phyloP scores from a whole-genome alignment of 1,284 basidiomycete species.

The Ceratobasidium sp. region DNA sequence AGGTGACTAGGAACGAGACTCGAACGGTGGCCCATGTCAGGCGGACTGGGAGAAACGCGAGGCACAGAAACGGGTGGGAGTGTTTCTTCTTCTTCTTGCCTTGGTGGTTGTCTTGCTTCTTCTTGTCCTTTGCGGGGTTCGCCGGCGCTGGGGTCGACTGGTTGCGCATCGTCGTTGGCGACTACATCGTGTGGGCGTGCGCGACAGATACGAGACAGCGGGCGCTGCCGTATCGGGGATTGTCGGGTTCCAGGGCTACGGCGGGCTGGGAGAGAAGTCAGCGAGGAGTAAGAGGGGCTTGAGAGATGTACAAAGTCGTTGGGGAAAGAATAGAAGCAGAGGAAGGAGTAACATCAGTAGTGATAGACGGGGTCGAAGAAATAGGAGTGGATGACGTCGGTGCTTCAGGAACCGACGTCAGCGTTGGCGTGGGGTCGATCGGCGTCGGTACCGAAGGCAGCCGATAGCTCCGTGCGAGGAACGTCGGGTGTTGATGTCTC shows the following conservation, averaged over 20 bases:
- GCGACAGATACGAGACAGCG: slow-evolving; percentile 9
- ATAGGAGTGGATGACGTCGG: no score
- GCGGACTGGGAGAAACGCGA: slow-evolving; percentile 26
- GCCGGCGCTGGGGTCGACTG: slow-evolving; percentile 1
- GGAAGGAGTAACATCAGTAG: no score
- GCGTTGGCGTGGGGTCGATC: not conserved
- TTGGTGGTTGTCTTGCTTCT: no score
- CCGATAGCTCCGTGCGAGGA: no score
- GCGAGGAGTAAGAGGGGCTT: not conserved
- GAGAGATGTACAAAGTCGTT: slow-evolving; percentile 14
- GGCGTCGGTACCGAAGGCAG: not conserved
- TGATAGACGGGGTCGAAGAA: slow-evolving; percentile 45
- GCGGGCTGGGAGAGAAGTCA: slow-evolving; percentile 5
- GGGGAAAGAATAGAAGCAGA: no score
- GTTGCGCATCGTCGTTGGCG: slow-evolving; percentile 19
- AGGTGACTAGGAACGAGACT: slow-evolving; percentile 17
- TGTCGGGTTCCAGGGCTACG: not conserved
- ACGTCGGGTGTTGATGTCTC: no score
- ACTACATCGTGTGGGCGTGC: not conserved
- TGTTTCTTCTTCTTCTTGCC: slow-evolving; percentile 28
- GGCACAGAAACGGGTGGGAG: slow-evolving; percentile 14
- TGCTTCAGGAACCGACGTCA: no score
- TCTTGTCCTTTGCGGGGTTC: not conserved
- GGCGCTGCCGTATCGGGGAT: slow-evolving; percentile 2
- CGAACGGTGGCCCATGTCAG: slow-evolving; percentile 17